These are phyloP conservation scores for Aeminium ludgeri DNA, from an alignment of 495 filamentous ascomycete species.

Conservation along the genomic window DNA sequence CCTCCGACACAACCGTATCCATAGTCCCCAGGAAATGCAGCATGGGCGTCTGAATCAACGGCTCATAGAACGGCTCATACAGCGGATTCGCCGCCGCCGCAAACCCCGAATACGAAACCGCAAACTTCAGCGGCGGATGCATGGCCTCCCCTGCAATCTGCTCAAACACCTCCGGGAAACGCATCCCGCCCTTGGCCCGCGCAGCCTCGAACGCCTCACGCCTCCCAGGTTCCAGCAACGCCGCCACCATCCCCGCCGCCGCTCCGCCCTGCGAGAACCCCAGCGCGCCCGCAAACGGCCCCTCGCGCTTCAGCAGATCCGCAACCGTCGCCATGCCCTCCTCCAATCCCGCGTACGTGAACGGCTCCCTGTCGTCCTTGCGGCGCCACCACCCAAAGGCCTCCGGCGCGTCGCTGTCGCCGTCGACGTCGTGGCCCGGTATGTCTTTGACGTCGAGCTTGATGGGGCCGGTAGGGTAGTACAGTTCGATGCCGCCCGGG, in stretches of 20 bases:
- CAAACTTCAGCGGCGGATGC: conserved; percentile 56
- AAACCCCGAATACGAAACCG: conserved; percentile 66
- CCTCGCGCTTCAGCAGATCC: conserved; percentile 33
- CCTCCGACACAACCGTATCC: conserved; percentile 80
- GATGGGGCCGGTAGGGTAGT: conserved; percentile 48
- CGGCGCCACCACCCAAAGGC: conserved; percentile 73
- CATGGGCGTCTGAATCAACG: conserved; percentile 56
- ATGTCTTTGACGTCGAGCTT: conserved; percentile 50
- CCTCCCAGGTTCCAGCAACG: conserved; percentile 46
- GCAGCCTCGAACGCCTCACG: conserved; percentile 29
- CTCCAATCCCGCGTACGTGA: conserved; percentile 46
- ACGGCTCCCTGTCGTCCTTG: conserved; percentile 37
- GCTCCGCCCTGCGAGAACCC: conserved; percentile 31
- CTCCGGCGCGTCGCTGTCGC: conserved; percentile 34
- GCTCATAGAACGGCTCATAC: conserved; percentile 59
- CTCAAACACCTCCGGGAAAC: conserved; percentile 35
- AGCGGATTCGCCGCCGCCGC: conserved; percentile 36
- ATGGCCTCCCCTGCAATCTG: conserved; percentile 27
- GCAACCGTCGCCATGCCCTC: conserved; percentile 45
- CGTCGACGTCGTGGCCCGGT: conserved; percentile 40
- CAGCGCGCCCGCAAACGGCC: conserved; percentile 29
- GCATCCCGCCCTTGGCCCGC: conserved; percentile 23
- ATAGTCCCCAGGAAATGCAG: conserved; percentile 69
- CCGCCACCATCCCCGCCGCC: conserved; percentile 37
- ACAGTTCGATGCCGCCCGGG: conserved; percentile 30